Conservation (phyloP, 2,329 filamentous ascomycete genomes). For the Aspergillus felis region DNA sequence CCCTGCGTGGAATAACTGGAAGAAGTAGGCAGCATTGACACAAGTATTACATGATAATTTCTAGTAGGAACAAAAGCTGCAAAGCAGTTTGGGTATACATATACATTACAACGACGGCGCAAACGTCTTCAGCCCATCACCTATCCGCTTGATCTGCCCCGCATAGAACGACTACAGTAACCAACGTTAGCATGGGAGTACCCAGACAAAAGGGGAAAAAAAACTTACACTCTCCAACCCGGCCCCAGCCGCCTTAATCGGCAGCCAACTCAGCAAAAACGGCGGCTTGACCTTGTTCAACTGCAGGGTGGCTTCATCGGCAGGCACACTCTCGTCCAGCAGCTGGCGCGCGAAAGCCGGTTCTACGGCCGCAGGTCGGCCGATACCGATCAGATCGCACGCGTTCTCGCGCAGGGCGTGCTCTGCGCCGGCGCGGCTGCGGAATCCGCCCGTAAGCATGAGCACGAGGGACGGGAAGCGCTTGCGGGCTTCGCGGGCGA, state of each 20-base stretch:
- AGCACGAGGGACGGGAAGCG: constrained; percentile 45
- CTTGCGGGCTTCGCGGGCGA: constrained; percentile 51
- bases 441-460: constrained; percentile 63
- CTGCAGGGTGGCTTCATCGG: constrained; percentile 21
- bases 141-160: constrained; percentile 27
- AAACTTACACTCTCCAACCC: constrained; percentile 29
- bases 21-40: no score
- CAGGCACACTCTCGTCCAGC: constrained; percentile 25
- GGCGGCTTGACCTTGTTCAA: constrained; percentile 24
- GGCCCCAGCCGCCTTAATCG: constrained; percentile 24
- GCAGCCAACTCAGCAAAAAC: constrained; percentile 20
- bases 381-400: constrained; percentile 51
- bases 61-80: no score
- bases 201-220: not conserved
- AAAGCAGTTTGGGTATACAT: not conserved
- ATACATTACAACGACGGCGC: constrained; percentile 7
- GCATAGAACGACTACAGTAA: constrained; percentile 19
- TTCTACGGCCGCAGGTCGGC: constrained; percentile 44
- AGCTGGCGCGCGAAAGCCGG: constrained; percentile 38
- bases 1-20: no score
- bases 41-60: no score
- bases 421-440: constrained; percentile 50
- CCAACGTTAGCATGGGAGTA: not conserved
- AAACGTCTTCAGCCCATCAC: constrained; percentile 17
- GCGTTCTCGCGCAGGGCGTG: constrained; percentile 44